Base-by-base conservation (phyloP, 2,329 filamentous ascomycete genomes). In the Zalaria sp. region DNA sequence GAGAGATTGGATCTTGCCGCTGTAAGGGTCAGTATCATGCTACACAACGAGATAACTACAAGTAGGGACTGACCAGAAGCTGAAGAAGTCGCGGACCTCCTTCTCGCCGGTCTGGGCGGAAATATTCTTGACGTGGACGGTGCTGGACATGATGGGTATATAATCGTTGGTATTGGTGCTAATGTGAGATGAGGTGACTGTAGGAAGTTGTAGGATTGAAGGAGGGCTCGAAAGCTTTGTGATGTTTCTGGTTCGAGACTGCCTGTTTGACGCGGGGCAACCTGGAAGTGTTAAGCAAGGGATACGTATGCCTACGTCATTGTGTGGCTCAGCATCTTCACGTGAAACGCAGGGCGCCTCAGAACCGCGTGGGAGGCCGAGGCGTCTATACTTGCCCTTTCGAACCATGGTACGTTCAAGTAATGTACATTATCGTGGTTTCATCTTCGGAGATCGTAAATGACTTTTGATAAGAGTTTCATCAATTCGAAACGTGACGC, bases 81-180 rank as follows among this genome's bases (percentile, higher is more conserved):
- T 91, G 73, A 98, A 98, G 73, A 98, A 98, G 60, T 94, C 88
- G 58, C 78, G 79, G 55, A 98, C 79, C 66, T 96, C 87, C 67
- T 88, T 81, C 65, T 98, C 87, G 52, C 75, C 78, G 43, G 89
- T 95, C 60, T 80, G 67, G 48, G 71, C 61, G 52, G 83, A 79
- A 66, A 98, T 94, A 69, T 91, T 88, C 67, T 83, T 83, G 56
- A 96, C 88, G 67, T 88, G 69, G 49, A 95, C 85, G 39, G 83
- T 89, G 54, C 67, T 74, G 46, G 68, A 61, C 68, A 72, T 71
- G 49, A 36, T 64, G 44, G 18, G 18, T 18, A 18, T 18, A 18
- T 46, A 28, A 28, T 34, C 18, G 18, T 18, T 18, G 18, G 18
- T 18, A 18, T 18, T 18, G 18, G 18, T 18, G 18, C 18, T 25